Percentiles rank a stretch among this genome's conserved stretches.
phyloP scores from a whole-genome alignment of 164 flowering plant species.

The Tinospora cordifolia region DNA sequence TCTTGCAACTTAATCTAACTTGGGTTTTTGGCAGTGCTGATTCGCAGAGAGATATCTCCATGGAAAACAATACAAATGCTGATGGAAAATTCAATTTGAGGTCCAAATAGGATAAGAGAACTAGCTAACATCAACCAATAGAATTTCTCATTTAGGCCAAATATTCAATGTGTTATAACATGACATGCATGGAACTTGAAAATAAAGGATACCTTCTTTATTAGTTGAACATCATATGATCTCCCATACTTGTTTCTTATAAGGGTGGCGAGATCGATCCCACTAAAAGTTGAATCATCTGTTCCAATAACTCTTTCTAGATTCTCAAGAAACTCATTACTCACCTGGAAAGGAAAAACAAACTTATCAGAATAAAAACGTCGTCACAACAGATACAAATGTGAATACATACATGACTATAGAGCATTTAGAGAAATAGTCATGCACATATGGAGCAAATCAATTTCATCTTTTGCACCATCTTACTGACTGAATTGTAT shows the following conservation, averaged over 20 bases:
- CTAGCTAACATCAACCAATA: neutral
- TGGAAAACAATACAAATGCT: too few species aligned
- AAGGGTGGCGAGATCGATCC: constrained; percentile 85
- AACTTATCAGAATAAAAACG: neutral
- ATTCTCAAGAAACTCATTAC: constrained; percentile 50
- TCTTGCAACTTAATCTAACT: too few species aligned
- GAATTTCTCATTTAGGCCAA: neutral
- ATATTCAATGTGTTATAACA: neutral
- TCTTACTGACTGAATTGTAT: too few species aligned
- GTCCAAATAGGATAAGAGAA: neutral
- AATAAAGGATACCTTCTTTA: constrained; percentile 65
- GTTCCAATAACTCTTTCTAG: constrained; percentile 75
- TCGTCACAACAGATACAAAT: neutral
- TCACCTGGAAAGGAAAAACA: constrained; percentile 32
- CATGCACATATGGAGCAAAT: too few species aligned
- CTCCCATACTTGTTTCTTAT: constrained; percentile 87
- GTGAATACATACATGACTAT: neutral
- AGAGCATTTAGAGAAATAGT: too few species aligned
- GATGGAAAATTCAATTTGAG: too few species aligned
- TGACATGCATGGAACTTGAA: neutral
- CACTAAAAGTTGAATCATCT: constrained; percentile 82
- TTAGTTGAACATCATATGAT: constrained; percentile 90
- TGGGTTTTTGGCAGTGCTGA: neutral
- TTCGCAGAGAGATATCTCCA: neutral
- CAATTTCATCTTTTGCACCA: too few species aligned